A percentile compares a stretch with the other conserved stretches of the same genome.
phyloP scores from a whole-genome alignment of 352 stramenopile species.

The Globisporangium barbulae region DNA sequence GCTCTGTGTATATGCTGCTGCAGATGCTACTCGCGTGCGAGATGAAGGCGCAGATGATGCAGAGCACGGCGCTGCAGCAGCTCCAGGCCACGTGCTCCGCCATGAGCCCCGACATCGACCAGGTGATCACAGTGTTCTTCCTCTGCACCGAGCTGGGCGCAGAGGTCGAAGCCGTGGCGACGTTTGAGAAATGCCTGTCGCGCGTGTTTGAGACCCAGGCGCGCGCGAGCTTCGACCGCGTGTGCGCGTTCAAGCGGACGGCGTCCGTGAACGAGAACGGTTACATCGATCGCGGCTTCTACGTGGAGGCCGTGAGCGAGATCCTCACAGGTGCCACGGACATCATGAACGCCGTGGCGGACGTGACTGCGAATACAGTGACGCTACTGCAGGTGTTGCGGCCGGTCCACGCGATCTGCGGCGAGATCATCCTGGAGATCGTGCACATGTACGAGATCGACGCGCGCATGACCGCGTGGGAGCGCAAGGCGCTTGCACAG shows the following conservation, averaged over 20 bases:
- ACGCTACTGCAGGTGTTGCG: slow-evolving; percentile 44
- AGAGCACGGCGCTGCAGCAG: slow-evolving; percentile 33
- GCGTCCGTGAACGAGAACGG: slow-evolving; percentile 72
- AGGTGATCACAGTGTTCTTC: slow-evolving; percentile 41
- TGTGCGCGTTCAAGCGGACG: slow-evolving; percentile 43
- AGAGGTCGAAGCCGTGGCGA: slow-evolving; percentile 21
- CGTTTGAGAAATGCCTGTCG: slow-evolving; percentile 44
- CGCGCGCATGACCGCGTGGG: slow-evolving; percentile 73
- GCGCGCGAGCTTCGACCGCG: slow-evolving; percentile 44
- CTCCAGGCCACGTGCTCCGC: slow-evolving; percentile 40
- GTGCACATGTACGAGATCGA: slow-evolving; percentile 72
- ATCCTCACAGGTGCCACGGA: slow-evolving; percentile 68
- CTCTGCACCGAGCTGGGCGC: slow-evolving; percentile 46
- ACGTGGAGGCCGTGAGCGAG: slow-evolving; percentile 70
- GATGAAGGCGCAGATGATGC: slow-evolving; percentile 51
- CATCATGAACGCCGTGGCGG: slow-evolving; percentile 78
- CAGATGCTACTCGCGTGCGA: slow-evolving; percentile 76
- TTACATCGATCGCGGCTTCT: slow-evolving; percentile 84
- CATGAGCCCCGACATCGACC: slow-evolving; percentile 43
- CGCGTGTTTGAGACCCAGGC: slow-evolving; percentile 57
- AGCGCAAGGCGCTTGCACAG: slow-evolving; percentile 60
- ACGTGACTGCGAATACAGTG: slow-evolving; percentile 37
- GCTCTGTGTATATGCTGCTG: neutral
- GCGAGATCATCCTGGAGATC: slow-evolving; percentile 56
- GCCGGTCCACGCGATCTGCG: slow-evolving; percentile 58